These are phyloP conservation scores for Pichia heedii DNA, from an alignment of 805 yeast species.

Conservation along the genomic window DNA sequence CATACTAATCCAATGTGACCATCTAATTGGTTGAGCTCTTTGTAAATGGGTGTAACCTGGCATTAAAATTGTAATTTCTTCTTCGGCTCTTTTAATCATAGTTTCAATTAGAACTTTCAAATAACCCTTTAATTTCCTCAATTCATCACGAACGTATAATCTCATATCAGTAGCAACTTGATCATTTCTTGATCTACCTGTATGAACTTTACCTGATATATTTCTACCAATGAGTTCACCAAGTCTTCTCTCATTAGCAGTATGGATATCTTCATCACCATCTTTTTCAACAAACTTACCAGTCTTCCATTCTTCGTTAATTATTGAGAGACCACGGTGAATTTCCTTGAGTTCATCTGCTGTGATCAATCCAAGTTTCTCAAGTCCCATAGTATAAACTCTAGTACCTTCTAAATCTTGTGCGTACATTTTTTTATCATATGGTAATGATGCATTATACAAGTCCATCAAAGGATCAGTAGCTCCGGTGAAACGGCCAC, in stretches of 20 bases:
- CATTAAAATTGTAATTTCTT: conserved; percentile 88
- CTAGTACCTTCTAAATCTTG: conserved; percentile 93
- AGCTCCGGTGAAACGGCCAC: conserved; percentile 96
- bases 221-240: conserved; percentile 93
- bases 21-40: conserved; percentile 98
- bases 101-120: conserved; percentile 57
- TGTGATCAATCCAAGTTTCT: conserved; percentile 68
- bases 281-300: conserved; percentile 62
- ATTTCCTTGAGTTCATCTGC: conserved; percentile 67
- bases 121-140: conserved; percentile 49
- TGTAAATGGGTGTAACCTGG: conserved; percentile 99
- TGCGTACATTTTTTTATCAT: conserved; percentile 88
- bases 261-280: conserved; percentile 97
- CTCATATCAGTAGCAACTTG: conserved; percentile 99
- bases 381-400: conserved; percentile 82
- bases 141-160: conserved; percentile 75
- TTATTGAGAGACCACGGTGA: conserved; percentile 68
- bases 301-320: conserved; percentile 74
- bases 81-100: conserved; percentile 64
- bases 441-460: conserved; percentile 94
- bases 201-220: conserved; percentile 96
- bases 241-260: conserved; percentile 95
- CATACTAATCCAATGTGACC: conserved; percentile 96
- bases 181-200: conserved; percentile 98
- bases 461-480: conserved; percentile 96